These are phyloP conservation scores for Talaromyces sp. DNA, from an alignment of 2,329 filamentous ascomycete genomes.

Conservation along the genomic window DNA sequence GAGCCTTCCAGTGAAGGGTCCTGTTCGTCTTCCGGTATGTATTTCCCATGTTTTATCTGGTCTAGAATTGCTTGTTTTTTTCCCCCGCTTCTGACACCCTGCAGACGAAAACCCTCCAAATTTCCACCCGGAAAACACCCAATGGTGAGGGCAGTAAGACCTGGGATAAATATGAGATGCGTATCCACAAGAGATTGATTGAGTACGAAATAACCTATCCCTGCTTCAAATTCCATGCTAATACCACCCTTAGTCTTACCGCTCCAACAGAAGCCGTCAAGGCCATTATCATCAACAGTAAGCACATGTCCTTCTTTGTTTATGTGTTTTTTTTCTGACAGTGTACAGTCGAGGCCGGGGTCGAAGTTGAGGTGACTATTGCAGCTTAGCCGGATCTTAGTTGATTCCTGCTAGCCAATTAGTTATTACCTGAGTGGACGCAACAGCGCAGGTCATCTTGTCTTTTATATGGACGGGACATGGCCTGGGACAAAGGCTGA, in stretches of 20 bases:
- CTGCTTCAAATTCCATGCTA: background rate
- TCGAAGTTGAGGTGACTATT: constrained; percentile 10
- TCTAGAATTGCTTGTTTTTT: background rate
- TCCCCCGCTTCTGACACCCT: background rate
- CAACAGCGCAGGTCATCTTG: background rate
- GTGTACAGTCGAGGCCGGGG: constrained; percentile 4
- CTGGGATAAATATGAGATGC: constrained; percentile 1
- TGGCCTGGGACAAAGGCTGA: too few species aligned
- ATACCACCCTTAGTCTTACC: background rate
- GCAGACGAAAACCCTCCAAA: background rate
- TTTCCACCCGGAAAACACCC: background rate
- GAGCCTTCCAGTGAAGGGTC: background rate
- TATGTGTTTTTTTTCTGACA: background rate
- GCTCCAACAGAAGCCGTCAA: background rate
- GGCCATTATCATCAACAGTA: background rate
- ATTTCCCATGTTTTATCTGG: background rate
- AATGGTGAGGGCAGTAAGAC: constrained; percentile 4
- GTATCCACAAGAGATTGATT: constrained; percentile 1
- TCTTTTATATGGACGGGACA: too few species aligned
- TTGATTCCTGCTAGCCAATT: background rate
- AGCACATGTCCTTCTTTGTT: background rate
- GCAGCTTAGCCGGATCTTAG: background rate
- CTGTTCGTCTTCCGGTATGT: background rate
- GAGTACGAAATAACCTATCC: background rate
- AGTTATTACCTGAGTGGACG: background rate